Evolutionary conservation across 495 filamentous ascomycete species (phyloP).

Genomic region (Aspergillus taichungensis): DNA sequence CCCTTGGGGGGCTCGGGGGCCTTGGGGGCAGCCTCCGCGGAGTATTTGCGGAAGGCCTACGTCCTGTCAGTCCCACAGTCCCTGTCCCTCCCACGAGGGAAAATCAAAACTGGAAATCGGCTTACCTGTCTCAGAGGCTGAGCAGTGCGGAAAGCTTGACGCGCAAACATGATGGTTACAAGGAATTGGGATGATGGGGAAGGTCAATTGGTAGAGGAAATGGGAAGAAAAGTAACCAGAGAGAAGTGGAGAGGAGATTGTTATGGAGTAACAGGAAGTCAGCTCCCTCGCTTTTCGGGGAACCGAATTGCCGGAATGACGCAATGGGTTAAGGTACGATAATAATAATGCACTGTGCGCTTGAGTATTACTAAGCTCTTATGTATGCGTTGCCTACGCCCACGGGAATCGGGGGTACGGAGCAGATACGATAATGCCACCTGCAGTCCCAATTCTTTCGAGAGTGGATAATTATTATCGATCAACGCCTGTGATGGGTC

Average conservation of each 20-base stretch:
- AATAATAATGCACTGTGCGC: too few relatives aligned
- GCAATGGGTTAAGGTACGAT: too few relatives aligned
- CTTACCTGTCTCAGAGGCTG: slow-evolving; percentile 41
- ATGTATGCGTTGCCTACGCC: background rate
- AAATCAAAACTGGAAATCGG: background rate
- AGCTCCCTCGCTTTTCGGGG: slow-evolving; percentile 1
- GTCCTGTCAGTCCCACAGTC: background rate
- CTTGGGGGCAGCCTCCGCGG: slow-evolving; percentile 21
- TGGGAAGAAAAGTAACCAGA: slow-evolving; percentile 4
- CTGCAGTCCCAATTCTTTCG: too few relatives aligned
- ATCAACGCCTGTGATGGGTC: too few relatives aligned
- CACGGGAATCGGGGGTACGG: too few relatives aligned
- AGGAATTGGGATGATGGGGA: slow-evolving; percentile 6
- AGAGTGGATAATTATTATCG: too few relatives aligned
- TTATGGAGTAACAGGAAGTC: slow-evolving; percentile 17
- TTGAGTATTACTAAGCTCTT: too few relatives aligned
- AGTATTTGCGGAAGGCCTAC: slow-evolving; percentile 46
- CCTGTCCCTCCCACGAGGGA: background rate
- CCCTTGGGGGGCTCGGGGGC: slow-evolving; percentile 18
- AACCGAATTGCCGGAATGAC: too few relatives aligned
- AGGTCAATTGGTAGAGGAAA: slow-evolving; percentile 6
- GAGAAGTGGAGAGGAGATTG: slow-evolving; percentile 6
- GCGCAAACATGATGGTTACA: slow-evolving; percentile 37
- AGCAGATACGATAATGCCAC: too few relatives aligned
- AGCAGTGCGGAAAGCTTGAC: slow-evolving; percentile 39